Evolutionary conservation across 2,329 filamentous ascomycete species (phyloP).

Genomic region (Ceratocystis destructans): DNA sequence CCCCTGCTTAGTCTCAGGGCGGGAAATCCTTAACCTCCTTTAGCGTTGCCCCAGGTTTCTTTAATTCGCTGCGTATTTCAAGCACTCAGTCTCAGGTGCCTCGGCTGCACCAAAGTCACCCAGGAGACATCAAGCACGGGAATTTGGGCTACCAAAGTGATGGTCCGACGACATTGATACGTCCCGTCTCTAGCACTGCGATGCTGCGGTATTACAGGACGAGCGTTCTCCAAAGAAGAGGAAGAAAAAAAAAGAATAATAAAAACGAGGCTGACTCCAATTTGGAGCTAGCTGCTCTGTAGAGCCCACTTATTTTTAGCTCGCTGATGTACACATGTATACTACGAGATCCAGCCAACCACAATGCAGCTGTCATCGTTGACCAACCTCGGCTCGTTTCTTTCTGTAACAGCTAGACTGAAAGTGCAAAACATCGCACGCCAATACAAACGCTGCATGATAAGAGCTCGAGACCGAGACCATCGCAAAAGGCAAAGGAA

Average conservation of each 20-base stretch:
- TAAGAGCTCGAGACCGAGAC: too few relatives aligned
- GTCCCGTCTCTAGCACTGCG: background rate
- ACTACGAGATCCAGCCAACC: constrained; percentile 7
- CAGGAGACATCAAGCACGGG: background rate
- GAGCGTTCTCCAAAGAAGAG: background rate
- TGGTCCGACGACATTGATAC: background rate
- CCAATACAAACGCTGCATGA: background rate
- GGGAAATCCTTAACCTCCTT: background rate
- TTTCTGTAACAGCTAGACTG: background rate
- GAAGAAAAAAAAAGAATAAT: background rate
- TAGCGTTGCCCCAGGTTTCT: background rate
- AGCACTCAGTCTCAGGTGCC: background rate
- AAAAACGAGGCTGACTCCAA: background rate
- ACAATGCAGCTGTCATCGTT: constrained; percentile 9
- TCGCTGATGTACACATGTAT: background rate
- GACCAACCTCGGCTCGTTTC: constrained; percentile 18
- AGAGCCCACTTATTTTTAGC: background rate
- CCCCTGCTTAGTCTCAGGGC: background rate
- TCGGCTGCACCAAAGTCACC: background rate
- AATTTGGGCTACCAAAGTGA: background rate
- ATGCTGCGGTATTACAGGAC: background rate
- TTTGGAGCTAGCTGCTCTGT: background rate
- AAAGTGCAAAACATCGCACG: constrained; percentile 1
- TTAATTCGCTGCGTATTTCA: too few relatives aligned
- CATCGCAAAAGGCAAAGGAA: too few relatives aligned